Conservation (phyloP, 1,284 basidiomycete species). For the Malassezia nana region DNA sequence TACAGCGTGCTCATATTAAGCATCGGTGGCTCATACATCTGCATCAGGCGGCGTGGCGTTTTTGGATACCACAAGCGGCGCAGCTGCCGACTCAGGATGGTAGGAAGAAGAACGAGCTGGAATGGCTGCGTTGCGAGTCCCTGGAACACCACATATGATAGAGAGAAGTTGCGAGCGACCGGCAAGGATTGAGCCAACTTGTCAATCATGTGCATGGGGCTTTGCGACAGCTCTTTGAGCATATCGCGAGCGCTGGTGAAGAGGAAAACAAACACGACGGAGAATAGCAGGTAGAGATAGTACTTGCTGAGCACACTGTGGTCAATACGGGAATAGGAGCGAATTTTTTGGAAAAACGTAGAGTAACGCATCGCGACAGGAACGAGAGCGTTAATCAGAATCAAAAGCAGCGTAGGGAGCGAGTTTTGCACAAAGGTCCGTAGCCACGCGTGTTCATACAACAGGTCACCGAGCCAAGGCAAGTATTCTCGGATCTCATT, state of each 20-base stretch:
- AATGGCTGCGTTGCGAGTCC: conserved; percentile 87
- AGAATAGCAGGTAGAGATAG: conserved; percentile 78
- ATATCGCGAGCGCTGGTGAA: conserved; percentile 80
- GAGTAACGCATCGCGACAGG: conserved; percentile 86
- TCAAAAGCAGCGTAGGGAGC: conserved; percentile 77
- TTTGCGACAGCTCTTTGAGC: conserved; percentile 36
- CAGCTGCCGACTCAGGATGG: conserved; percentile 28
- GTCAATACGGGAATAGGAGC: conserved; percentile 80
- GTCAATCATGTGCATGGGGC: conserved; percentile 43
- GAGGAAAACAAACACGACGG: conserved; percentile 91
- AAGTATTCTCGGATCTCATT: conserved; percentile 77
- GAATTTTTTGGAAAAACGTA: conserved; percentile 70
- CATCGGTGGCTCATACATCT: conserved; percentile 91
- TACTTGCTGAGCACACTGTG: conserved; percentile 77
- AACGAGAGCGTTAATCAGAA: conserved; percentile 73
- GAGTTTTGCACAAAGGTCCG: conserved; percentile 84
- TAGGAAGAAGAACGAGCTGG: conserved; percentile 57
- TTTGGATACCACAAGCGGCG: conserved; percentile 24
- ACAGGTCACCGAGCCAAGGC: conserved; percentile 67
- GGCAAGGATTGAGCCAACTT: conserved; percentile 37
- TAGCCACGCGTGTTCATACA: conserved; percentile 68
- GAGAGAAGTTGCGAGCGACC: conserved; percentile 67
- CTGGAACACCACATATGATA: conserved; percentile 90
- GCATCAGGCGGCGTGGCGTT: conserved; percentile 66
- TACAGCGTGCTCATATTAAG: conserved; percentile 64